Evolutionary conservation across 768 basidiomycete species (phyloP).

Genomic region (Galerina sulciceps): DNA sequence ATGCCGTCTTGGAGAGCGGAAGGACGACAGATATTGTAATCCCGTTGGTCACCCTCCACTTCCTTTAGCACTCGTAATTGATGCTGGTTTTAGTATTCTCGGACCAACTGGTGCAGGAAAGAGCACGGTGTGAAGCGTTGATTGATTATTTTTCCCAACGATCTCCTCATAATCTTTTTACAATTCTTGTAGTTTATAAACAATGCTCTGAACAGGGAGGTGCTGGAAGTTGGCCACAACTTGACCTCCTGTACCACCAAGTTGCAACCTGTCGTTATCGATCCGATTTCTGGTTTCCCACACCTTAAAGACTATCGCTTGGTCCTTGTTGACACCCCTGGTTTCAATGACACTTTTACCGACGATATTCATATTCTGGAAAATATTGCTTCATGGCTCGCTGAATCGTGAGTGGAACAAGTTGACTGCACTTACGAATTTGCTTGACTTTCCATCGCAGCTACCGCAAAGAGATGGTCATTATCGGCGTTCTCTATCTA

Average conservation of each 20-base stretch:
- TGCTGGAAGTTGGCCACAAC: background rate
- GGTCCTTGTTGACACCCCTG: background rate
- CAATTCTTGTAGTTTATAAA: conserved; percentile 2
- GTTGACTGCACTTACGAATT: background rate
- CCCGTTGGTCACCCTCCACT: background rate
- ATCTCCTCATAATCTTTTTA: background rate
- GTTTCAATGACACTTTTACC: background rate
- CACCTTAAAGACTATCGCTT: background rate
- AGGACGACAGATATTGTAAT: conserved; percentile 4
- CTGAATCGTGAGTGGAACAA: conserved; percentile 12
- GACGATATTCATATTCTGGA: conserved; percentile 16
- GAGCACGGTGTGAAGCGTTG: background rate
- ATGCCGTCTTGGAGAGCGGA: background rate
- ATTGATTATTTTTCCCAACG: background rate
- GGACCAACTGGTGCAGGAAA: conserved; percentile 12
- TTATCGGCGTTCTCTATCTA: conserved; percentile 15
- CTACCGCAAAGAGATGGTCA: background rate
- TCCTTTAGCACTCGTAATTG: background rate
- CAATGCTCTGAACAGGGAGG: background rate
- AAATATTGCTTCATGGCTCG: conserved; percentile 19
- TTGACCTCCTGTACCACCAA: background rate
- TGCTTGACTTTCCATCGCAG: background rate
- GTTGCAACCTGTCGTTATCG: background rate
- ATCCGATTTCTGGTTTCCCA: background rate
- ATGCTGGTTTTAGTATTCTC: background rate